Evolutionary conservation across 2,329 filamentous ascomycete genomes (phyloP).

Genomic region (Nemania sp.): DNA sequence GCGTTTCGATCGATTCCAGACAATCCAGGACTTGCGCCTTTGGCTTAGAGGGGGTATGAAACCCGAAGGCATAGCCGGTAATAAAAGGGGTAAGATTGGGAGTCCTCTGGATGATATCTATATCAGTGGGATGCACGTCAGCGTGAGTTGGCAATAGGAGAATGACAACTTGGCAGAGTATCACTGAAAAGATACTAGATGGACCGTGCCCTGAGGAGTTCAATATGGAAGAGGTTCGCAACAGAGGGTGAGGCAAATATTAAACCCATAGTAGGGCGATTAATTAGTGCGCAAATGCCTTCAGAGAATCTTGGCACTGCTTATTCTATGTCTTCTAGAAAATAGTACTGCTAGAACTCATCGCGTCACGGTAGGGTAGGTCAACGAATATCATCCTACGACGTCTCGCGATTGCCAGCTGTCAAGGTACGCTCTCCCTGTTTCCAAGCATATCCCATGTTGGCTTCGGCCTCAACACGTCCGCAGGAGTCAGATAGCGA

Average conservation of each 20-base stretch:
- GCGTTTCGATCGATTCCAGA: conserved; percentile 2
- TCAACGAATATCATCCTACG: neutral
- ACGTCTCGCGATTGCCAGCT: neutral
- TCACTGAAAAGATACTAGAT: neutral
- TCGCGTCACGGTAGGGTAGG: neutral
- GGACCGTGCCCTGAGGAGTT: neutral
- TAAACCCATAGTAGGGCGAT: neutral
- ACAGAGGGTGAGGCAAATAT: neutral
- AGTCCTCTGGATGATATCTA: conserved; percentile 4
- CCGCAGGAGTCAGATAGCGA: neutral
- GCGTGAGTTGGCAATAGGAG: neutral
- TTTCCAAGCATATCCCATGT: conserved; percentile 6
- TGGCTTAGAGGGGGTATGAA: neutral
- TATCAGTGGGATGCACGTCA: conserved; percentile 1
- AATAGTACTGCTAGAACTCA: neutral
- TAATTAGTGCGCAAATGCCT: neutral
- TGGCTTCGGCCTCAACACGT: neutral
- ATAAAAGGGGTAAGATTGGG: neutral
- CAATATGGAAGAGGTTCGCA: neutral
- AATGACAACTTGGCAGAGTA: neutral
- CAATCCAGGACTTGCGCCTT: conserved; percentile 1
- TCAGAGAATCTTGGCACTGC: neutral
- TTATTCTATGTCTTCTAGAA: neutral
- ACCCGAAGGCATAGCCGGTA: neutral
- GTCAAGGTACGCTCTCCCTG: conserved; percentile 1